Conservation (phyloP, 345 rosid species). For the Viola odorata region DNA sequence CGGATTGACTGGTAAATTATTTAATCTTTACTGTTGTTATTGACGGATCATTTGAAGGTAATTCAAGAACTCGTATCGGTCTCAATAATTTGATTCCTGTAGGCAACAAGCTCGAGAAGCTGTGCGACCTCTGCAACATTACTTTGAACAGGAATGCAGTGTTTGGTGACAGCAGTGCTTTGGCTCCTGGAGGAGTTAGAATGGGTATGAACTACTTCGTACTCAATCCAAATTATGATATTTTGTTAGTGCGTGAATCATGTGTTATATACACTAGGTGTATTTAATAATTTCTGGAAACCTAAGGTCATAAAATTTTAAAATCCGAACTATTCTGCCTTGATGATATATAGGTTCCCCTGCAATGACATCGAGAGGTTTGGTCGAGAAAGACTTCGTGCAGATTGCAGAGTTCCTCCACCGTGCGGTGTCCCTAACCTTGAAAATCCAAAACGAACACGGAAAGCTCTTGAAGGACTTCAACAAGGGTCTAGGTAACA, state of each 20-base stretch:
- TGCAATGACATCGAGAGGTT: constrained; percentile 97
- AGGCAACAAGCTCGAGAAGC: constrained; percentile 99
- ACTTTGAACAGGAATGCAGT: constrained; percentile 99
- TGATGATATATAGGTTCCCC: constrained; percentile 58
- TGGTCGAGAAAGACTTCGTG: constrained; percentile 94
- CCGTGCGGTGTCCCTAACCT: constrained; percentile 74
- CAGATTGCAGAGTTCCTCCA: constrained; percentile 89
- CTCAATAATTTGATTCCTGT: constrained; percentile 8
- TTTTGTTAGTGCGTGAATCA: too few relatives aligned
- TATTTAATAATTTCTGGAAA: too few relatives aligned
- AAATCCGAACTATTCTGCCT: too few relatives aligned
- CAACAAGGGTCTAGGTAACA: constrained; percentile 46
- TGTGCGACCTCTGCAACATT: constrained; percentile 88
- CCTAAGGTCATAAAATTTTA: too few relatives aligned
- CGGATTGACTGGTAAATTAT: constrained; percentile 75
- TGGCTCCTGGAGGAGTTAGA: constrained; percentile 99
- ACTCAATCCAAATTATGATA: not conserved
- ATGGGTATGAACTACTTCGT: constrained; percentile 60
- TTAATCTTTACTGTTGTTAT: not conserved
- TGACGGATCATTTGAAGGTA: too few relatives aligned
- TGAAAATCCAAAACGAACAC: constrained; percentile 73
- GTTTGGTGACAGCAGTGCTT: constrained; percentile 99
- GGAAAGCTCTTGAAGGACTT: constrained; percentile 67
- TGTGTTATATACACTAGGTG: too few relatives aligned
- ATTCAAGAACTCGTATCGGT: not conserved